Evolutionary conservation across 257 asterid species (phyloP).

Genomic region (Scutellaria barbata): DNA sequence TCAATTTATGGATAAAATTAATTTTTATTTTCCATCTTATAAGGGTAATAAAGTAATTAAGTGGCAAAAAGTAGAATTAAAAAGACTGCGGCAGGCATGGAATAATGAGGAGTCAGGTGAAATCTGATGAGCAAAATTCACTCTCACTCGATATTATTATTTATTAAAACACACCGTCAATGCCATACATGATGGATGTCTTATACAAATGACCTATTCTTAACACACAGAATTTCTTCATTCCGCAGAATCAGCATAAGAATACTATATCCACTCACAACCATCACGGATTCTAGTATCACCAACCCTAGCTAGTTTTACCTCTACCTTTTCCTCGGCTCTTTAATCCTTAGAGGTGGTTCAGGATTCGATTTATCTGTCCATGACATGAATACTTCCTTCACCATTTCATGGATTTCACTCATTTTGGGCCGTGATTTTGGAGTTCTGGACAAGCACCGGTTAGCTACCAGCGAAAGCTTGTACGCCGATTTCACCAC

Average conservation of each 20-base stretch:
- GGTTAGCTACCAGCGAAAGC: conserved; percentile 72
- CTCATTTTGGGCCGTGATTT: conserved; percentile 72
- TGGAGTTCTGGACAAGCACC: conserved; percentile 64
- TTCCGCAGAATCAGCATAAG: too few relatives aligned
- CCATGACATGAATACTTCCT: conserved; percentile 33
- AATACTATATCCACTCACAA: too few relatives aligned
- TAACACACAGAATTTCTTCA: too few relatives aligned
- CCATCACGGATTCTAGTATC: background rate
- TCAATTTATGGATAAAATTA: too few relatives aligned
- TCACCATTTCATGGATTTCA: conserved; percentile 32
- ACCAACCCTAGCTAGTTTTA: background rate
- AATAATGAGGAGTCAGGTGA: conserved; percentile 27
- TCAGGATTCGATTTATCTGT: background rate
- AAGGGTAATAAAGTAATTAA: too few relatives aligned
- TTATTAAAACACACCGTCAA: too few relatives aligned
- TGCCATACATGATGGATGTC: too few relatives aligned
- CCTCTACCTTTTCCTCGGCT: background rate
- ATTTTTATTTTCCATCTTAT: too few relatives aligned
- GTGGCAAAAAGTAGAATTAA: too few relatives aligned
- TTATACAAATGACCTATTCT: too few relatives aligned
- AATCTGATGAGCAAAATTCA: background rate
- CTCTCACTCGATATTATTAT: too few relatives aligned
- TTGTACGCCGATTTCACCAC: conserved; percentile 61
- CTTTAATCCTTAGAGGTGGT: background rate
- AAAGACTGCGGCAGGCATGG: background rate